A percentile compares a stretch with the other conserved stretches of the same genome.
Evolutionary conservation across 495 filamentous ascomycete genomes (phyloP).

Genomic region (Neurospora terricola): DNA sequence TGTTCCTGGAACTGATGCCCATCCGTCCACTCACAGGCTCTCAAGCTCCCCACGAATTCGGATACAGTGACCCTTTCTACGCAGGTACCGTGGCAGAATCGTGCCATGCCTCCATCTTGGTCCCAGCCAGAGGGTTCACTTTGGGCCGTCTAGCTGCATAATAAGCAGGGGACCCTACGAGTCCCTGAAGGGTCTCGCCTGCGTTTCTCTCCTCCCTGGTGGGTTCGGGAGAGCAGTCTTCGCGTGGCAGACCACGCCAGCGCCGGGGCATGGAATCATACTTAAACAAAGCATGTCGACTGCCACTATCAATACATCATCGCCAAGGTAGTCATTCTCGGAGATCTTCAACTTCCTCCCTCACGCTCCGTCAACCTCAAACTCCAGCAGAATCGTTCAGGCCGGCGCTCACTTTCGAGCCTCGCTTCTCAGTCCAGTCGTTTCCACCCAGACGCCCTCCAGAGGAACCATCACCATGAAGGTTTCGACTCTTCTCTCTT

Average conservation of each 20-base stretch:
- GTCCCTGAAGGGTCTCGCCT: not conserved
- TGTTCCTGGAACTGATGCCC: not conserved
- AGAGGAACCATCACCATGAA: conserved; percentile 12
- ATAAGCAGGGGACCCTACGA: not conserved
- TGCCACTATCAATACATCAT: not conserved
- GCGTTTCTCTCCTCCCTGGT: not conserved
- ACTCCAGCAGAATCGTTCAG: not conserved
- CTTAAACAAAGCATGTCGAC: not conserved
- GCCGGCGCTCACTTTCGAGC: not conserved
- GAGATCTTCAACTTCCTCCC: not conserved
- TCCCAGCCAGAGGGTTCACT: not conserved
- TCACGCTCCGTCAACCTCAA: not conserved
- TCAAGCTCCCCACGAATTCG: not conserved
- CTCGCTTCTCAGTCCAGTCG: not conserved
- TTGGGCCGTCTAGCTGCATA: not conserved
- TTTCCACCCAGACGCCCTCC: not conserved
- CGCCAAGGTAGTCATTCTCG: not conserved
- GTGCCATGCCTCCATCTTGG: not conserved
- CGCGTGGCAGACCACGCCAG: not conserved
- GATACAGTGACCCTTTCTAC: not conserved
- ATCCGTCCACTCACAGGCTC: not conserved
- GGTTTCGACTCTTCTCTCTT: conserved; percentile 4
- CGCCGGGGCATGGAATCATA: not conserved
- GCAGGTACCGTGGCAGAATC: not conserved
- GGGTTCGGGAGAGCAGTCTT: not conserved